Percentiles rank a stretch among this genome's conserved stretches.
phyloP scores from a whole-genome alignment of 371 early-diverging fungal genomes.

The Parasitella parasitica region DNA sequence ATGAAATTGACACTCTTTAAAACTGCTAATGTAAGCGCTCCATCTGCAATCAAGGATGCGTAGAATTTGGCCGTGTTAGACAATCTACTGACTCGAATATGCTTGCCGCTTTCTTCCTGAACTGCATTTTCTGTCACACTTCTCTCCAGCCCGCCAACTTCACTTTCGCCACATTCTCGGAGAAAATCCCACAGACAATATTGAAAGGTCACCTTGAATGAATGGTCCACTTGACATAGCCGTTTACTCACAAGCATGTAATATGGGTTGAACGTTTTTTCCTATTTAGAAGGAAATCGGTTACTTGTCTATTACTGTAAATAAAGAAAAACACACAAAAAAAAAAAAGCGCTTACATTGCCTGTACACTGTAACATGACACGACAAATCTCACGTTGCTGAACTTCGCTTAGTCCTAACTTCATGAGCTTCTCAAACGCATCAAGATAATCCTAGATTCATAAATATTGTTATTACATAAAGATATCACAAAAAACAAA shows the following conservation, averaged over 20 bases:
- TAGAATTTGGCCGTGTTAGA: constrained; percentile 78
- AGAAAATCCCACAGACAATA: constrained; percentile 94
- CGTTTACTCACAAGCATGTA: constrained; percentile 84
- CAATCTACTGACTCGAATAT: constrained; percentile 62
- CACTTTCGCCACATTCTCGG: constrained; percentile 74
- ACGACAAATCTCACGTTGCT: constrained; percentile 92
- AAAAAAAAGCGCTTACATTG: constrained; percentile 51
- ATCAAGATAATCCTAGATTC: constrained; percentile 83
- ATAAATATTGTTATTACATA: background rate
- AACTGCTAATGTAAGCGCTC: constrained; percentile 62
- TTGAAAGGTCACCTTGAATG: constrained; percentile 91
- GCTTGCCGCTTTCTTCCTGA: constrained; percentile 14
- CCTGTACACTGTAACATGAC: constrained; percentile 89
- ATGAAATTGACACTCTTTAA: constrained; percentile 79
- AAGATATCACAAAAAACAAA: background rate
- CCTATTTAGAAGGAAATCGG: constrained; percentile 46
- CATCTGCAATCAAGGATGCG: constrained; percentile 61
- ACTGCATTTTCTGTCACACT: constrained; percentile 30
- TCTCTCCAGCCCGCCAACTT: constrained; percentile 75
- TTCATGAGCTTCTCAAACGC: constrained; percentile 85
- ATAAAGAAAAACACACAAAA: background rate
- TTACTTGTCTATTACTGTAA: background rate
- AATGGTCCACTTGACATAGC: constrained; percentile 74
- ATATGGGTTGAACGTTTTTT: constrained; percentile 91
- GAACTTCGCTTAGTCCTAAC: constrained; percentile 83